Percentiles rank a stretch among this genome's conserved stretches.
These are phyloP conservation scores for Coemansia sp. DNA, from an alignment of 192 early-diverging fungal genomes.

Conservation along the genomic window DNA sequence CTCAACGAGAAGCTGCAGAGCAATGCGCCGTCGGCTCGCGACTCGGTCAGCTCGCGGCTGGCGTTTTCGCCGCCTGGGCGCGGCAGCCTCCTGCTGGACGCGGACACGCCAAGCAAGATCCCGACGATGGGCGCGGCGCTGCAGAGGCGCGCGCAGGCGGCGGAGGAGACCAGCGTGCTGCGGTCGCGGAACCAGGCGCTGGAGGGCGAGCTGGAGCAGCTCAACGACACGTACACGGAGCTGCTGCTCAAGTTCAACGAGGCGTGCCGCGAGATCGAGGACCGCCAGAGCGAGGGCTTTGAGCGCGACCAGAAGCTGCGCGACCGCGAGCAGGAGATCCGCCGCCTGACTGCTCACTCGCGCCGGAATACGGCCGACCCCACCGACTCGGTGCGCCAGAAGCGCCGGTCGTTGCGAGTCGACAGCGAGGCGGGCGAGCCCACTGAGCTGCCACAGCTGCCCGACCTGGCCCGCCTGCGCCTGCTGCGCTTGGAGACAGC, in stretches of 20 bases:
- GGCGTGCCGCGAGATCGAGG: slow-evolving; percentile 57
- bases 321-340: slow-evolving; percentile 51
- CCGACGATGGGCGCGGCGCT: slow-evolving; percentile 27
- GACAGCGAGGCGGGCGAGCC: not conserved
- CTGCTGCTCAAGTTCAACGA: slow-evolving; percentile 61
- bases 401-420: slow-evolving; percentile 23
- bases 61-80: slow-evolving; percentile 5
- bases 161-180: slow-evolving; percentile 25
- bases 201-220: slow-evolving; percentile 57
- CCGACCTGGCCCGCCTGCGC: slow-evolving; percentile 33
- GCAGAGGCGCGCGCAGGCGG: slow-evolving; percentile 32
- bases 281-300: slow-evolving; percentile 53
- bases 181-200: slow-evolving; percentile 46
- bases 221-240: slow-evolving; percentile 60
- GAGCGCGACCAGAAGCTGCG: slow-evolving; percentile 57
- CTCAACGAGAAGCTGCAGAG: slow-evolving; percentile 32
- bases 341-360: slow-evolving; percentile 43
- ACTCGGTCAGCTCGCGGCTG: not conserved
- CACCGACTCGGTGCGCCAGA: slow-evolving; percentile 25
- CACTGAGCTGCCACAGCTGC: slow-evolving; percentile 23
- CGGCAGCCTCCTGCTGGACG: slow-evolving; percentile 5
- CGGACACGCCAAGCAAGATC: slow-evolving; percentile 25
- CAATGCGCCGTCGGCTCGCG: not conserved
- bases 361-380: slow-evolving; percentile 14
- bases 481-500: slow-evolving; percentile 1